Evolutionary conservation across 352 stramenopile species (phyloP).

Genomic region (Pythium periplocum): DNA sequence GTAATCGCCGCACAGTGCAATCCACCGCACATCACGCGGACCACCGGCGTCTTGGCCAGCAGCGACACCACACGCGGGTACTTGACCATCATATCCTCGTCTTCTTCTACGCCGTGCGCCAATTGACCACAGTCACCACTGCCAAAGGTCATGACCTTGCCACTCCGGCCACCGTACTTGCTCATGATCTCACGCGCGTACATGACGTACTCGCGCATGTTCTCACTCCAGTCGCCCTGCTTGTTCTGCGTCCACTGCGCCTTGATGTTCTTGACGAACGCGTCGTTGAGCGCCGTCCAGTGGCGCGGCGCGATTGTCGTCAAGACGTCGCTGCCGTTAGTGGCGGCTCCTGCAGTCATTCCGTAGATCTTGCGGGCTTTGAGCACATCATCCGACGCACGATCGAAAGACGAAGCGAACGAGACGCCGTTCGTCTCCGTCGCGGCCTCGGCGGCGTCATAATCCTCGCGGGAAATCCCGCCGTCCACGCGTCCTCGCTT

Average conservation of each 20-base stretch:
- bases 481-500: conserved; percentile 68
- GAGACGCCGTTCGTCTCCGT: conserved; percentile 3
- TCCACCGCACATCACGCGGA: conserved; percentile 84
- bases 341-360: conserved; percentile 3
- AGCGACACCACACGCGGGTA: conserved; percentile 52
- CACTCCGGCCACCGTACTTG: conserved; percentile 45
- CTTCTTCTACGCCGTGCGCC: conserved; percentile 84
- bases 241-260: conserved; percentile 62
- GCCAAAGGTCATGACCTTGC: conserved; percentile 78
- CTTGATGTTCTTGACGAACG: conserved; percentile 54
- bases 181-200: conserved; percentile 58
- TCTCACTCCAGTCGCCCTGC: conserved; percentile 58
- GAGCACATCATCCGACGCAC: conserved; percentile 43
- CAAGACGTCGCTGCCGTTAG: conserved; percentile 3
- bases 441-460: conserved; percentile 30
- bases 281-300: conserved; percentile 61
- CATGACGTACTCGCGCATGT: conserved; percentile 74
- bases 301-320: conserved; percentile 29
- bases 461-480: conserved; percentile 73
- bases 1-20: conserved; percentile 90
- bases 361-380: conserved; percentile 35
- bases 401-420: conserved; percentile 19
- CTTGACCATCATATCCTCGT: conserved; percentile 72
- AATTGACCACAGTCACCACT: conserved; percentile 91
- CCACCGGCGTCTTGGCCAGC: conserved; percentile 39